Evolutionary conservation across 345 rosid species (phyloP).

Genomic region (Brassica incana): DNA sequence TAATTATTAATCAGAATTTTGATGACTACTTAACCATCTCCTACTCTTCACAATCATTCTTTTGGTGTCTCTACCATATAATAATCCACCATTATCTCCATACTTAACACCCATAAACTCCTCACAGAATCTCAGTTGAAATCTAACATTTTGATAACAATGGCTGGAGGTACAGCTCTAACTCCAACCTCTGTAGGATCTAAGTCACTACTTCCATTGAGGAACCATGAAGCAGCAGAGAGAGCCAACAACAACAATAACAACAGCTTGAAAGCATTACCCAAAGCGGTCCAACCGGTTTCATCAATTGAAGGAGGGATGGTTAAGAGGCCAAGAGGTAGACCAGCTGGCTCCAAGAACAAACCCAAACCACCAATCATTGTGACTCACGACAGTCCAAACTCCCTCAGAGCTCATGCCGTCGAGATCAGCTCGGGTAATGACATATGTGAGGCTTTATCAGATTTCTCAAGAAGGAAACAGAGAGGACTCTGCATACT

Average conservation of each 20-base stretch:
- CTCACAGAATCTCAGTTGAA: conserved; percentile 17
- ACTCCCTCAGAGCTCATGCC: conserved; percentile 86
- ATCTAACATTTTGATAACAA: conserved; percentile 30
- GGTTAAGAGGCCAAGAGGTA: conserved; percentile 76
- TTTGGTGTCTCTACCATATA: conserved; percentile 54
- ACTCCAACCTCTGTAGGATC: conserved; percentile 47
- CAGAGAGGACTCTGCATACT: background rate
- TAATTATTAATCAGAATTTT: conserved; percentile 42
- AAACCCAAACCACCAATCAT: conserved; percentile 97
- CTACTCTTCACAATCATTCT: conserved; percentile 73
- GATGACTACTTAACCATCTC: conserved; percentile 77
- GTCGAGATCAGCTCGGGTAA: conserved; percentile 93
- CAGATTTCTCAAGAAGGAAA: background rate
- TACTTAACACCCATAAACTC: conserved; percentile 55
- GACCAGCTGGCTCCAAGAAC: conserved; percentile 94
- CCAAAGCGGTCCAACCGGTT: conserved; percentile 56
- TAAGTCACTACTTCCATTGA: conserved; percentile 45
- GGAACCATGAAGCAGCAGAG: conserved; percentile 49
- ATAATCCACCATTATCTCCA: conserved; percentile 42
- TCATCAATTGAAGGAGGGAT: conserved; percentile 58
- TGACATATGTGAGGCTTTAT: conserved; percentile 47
- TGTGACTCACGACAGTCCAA: conserved; percentile 80
- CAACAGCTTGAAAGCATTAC: conserved; percentile 44
- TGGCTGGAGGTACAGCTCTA: conserved; percentile 62
- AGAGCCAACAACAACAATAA: conserved; percentile 40